Percentiles rank a stretch among this genome's conserved stretches.
phyloP scores from a whole-genome alignment of 2,329 filamentous ascomycete genomes.

The Fusarium nodosum region DNA sequence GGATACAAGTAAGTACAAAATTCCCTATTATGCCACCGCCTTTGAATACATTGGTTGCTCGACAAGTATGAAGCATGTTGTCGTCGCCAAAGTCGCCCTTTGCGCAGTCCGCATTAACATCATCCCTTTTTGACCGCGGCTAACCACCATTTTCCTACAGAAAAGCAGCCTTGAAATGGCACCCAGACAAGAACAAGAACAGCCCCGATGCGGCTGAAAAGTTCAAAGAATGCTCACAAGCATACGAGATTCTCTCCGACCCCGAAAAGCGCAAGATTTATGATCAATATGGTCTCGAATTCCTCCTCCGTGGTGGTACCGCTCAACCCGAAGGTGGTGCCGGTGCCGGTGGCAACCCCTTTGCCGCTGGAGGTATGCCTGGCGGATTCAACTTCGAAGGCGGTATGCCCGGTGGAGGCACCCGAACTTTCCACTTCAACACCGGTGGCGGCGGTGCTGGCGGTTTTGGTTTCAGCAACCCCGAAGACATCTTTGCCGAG shows the following conservation, averaged over 20 bases:
- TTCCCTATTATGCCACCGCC: not conserved
- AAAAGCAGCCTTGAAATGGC: slow-evolving; percentile 90
- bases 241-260: slow-evolving; percentile 97
- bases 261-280: slow-evolving; percentile 97
- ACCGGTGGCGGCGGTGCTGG: slow-evolving; percentile 65
- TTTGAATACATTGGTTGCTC: slow-evolving; percentile 11
- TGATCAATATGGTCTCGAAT: slow-evolving; percentile 94
- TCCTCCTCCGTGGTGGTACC: slow-evolving; percentile 84
- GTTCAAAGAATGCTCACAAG: slow-evolving; percentile 98
- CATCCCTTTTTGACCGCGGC: slow-evolving; percentile 35
- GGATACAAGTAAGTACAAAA: slow-evolving; percentile 78
- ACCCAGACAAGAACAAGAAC: slow-evolving; percentile 98
- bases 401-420: slow-evolving; percentile 58
- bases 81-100: not conserved
- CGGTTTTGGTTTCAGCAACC: slow-evolving; percentile 86
- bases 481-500: slow-evolving; percentile 86
- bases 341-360: slow-evolving; percentile 69
- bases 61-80: slow-evolving; percentile 1
- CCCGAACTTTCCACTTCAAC: slow-evolving; percentile 75
- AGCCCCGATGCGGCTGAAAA: slow-evolving; percentile 88
- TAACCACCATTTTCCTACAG: slow-evolving; percentile 62
- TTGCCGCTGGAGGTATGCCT: slow-evolving; percentile 68
- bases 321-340: slow-evolving; percentile 72
- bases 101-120: not conserved
- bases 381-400: slow-evolving; percentile 66